phyloP scores from a whole-genome alignment of 352 stramenopile genomes.

The Phytopythium helicoides region DNA sequence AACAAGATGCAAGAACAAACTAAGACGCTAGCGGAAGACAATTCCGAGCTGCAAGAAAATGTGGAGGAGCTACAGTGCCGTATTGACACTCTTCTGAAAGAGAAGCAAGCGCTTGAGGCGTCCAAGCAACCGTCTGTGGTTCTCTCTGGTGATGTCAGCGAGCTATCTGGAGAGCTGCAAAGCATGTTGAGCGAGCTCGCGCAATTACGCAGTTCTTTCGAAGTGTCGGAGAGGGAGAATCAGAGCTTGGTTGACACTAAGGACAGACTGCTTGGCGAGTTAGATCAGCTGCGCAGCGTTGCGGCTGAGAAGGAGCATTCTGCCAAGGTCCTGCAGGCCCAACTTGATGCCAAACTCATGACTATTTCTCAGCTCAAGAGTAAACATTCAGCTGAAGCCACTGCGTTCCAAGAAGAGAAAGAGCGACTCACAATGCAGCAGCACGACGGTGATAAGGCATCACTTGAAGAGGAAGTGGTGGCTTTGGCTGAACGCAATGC shows the following conservation, averaged over 20 bases:
- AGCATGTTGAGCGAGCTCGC: constrained; percentile 35
- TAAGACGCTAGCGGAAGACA: constrained; percentile 32
- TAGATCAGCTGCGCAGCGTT: constrained; percentile 28
- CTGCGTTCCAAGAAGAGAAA: constrained; percentile 31
- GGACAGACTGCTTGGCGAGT: constrained; percentile 30
- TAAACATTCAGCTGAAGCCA: constrained; percentile 24
- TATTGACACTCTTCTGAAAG: constrained; percentile 2
- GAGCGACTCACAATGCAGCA: constrained; percentile 19
- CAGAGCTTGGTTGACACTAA: constrained; percentile 28
- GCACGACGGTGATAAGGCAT: constrained; percentile 16
- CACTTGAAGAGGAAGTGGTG: constrained; percentile 2
- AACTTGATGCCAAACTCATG: constrained; percentile 42
- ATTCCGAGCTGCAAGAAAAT: constrained; percentile 20
- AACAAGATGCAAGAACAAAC: constrained; percentile 21
- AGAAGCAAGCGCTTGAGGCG: not conserved
- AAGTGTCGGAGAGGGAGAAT: constrained; percentile 30
- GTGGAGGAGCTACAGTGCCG: constrained; percentile 18
- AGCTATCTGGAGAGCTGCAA: constrained; percentile 21
- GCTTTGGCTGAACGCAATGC: constrained; percentile 8
- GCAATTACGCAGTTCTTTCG: constrained; percentile 25
- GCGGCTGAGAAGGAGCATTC: constrained; percentile 37
- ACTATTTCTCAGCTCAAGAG: constrained; percentile 39
- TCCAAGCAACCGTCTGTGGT: not conserved
- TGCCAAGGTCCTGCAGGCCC: constrained; percentile 39
- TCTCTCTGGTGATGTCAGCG: not conserved